Conservation (phyloP, 106 monocot species). For the Agapanthus africanus region DNA sequence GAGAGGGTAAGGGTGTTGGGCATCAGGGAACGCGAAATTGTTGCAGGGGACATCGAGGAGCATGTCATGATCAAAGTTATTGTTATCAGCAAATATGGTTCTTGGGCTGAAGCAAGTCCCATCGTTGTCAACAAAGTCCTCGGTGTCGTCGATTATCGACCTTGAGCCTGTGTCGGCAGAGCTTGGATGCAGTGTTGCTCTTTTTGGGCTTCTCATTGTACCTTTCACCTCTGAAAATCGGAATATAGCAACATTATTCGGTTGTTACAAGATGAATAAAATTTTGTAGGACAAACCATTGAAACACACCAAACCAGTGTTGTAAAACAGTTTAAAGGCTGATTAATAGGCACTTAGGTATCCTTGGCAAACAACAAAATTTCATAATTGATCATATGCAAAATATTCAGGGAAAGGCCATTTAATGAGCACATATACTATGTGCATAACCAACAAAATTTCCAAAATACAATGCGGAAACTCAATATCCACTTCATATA, state of each 20-base stretch:
- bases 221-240: slow-evolving; percentile 18
- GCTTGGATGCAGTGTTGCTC: slow-evolving; percentile 10
- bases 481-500: too few relatives aligned
- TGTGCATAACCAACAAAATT: too few relatives aligned
- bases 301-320: too few relatives aligned
- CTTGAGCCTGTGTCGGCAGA: slow-evolving; percentile 9
- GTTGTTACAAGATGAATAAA: neutral
- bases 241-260: neutral
- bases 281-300: neutral
- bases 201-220: slow-evolving; percentile 30
- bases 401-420: too few relatives aligned
- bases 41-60: slow-evolving; percentile 38
- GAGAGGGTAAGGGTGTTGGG: slow-evolving; percentile 36
- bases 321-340: too few relatives aligned
- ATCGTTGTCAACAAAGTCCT: slow-evolving; percentile 29
- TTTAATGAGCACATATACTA: too few relatives aligned
- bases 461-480: too few relatives aligned
- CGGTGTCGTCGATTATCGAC: slow-evolving; percentile 2
- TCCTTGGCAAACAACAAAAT: too few relatives aligned
- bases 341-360: too few relatives aligned
- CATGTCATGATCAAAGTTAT: slow-evolving; percentile 39
- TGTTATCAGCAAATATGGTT: too few relatives aligned
- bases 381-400: too few relatives aligned
- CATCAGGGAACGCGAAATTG: slow-evolving; percentile 46
- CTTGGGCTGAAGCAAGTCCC: slow-evolving; percentile 38